Conservation (phyloP, 208 protist genomes). For the Acanthamoeba lenticulata region DNA sequence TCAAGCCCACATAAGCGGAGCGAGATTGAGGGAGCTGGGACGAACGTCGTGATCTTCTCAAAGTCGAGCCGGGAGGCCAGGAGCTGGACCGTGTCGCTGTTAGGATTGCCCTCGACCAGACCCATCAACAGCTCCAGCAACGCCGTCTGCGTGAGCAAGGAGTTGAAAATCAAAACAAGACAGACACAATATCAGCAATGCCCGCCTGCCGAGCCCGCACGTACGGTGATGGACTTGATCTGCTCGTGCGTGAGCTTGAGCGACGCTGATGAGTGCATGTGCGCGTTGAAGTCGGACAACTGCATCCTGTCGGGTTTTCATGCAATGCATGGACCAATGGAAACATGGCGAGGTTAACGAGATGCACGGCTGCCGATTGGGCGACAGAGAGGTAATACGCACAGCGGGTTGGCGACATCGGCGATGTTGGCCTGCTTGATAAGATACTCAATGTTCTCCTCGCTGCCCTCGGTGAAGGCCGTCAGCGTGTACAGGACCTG, state of each 20-base stretch:
- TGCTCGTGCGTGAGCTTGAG: not conserved
- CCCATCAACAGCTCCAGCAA: conserved; percentile 57
- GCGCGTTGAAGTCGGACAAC: conserved; percentile 6
- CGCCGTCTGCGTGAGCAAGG: not conserved
- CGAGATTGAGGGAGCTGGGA: not conserved
- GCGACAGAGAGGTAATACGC: not conserved
- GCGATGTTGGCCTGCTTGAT: conserved; percentile 49
- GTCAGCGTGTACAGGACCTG: conserved; percentile 64
- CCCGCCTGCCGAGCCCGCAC: not conserved
- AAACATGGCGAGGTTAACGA: not conserved
- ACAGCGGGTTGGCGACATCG: conserved; percentile 2
- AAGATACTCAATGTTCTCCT: conserved; percentile 52
- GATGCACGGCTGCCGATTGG: not conserved
- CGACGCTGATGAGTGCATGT: not conserved
- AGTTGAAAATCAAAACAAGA: not conserved
- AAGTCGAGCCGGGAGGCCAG: conserved; percentile 53
- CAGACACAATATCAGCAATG: not conserved
- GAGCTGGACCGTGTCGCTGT: conserved; percentile 15
- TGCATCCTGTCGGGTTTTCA: not conserved
- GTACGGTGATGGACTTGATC: conserved; percentile 19
- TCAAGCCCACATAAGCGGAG: not conserved
- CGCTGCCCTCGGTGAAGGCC: conserved; percentile 31
- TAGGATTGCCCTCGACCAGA: conserved; percentile 65
- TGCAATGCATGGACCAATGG: not conserved
- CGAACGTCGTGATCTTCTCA: conserved; percentile 39